phyloP scores from a whole-genome alignment of 2,329 filamentous ascomycete genomes.

The Hysterium pulicare region DNA sequence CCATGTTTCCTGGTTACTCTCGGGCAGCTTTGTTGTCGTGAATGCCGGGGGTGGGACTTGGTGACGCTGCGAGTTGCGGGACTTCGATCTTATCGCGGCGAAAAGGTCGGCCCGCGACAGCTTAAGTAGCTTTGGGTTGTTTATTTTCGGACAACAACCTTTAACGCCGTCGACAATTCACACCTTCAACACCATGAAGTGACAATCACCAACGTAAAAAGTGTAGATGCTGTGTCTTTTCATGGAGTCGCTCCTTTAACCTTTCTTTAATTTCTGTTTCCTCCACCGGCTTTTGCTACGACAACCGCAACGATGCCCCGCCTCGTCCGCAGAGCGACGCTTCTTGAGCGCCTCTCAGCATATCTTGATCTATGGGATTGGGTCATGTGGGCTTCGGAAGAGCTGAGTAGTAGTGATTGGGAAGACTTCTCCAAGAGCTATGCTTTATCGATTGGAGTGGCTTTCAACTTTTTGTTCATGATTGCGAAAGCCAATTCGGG shows the following conservation, averaged over 20 bases:
- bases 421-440: constrained; percentile 72
- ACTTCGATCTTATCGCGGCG: not conserved
- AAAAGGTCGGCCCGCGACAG: not conserved
- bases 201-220: not conserved
- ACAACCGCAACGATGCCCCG: constrained; percentile 58
- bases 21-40: not conserved
- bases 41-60: not conserved
- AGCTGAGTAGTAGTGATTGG: constrained; percentile 88
- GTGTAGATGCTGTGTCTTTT: not conserved
- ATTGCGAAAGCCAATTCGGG: constrained; percentile 76
- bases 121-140: not conserved
- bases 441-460: constrained; percentile 71
- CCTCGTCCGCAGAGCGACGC: constrained; percentile 76
- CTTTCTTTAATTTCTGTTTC: too few species aligned
- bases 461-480: constrained; percentile 74
- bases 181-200: too few species aligned
- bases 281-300: too few species aligned
- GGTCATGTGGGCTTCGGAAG: constrained; percentile 85
- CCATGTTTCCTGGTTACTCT: constrained; percentile 45
- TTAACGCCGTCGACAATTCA: too few species aligned
- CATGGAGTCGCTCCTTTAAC: too few species aligned
- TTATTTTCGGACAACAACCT: too few species aligned
- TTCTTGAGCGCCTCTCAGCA: constrained; percentile 74
- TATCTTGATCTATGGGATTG: constrained; percentile 86
- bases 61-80: not conserved